phyloP scores from a whole-genome alignment of 2,329 filamentous ascomycete genomes.

The Verticillium klebahnii region DNA sequence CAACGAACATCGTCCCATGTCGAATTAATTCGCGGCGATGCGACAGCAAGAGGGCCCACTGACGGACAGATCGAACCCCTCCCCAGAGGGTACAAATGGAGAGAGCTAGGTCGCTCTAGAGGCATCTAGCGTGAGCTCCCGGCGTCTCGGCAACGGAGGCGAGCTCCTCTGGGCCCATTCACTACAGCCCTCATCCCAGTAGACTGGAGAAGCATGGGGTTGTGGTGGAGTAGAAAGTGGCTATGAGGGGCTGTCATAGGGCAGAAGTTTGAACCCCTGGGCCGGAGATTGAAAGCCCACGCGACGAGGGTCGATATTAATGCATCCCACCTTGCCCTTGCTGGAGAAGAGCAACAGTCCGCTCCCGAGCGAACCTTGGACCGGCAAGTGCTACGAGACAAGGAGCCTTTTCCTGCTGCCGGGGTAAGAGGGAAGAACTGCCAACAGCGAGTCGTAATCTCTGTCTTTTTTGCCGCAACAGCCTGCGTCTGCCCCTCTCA shows the following conservation, averaged over 20 bases:
- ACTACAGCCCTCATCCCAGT: background rate
- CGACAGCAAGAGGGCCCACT: background rate
- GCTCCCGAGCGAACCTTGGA: background rate
- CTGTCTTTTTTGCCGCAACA: background rate
- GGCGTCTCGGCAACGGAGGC: background rate
- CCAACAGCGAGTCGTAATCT: background rate
- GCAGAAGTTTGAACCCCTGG: background rate
- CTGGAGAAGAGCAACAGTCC: background rate
- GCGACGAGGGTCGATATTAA: background rate
- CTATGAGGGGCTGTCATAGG: background rate
- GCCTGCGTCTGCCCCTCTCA: background rate
- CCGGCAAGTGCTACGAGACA: background rate
- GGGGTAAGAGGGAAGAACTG: background rate
- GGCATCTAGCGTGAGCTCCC: background rate
- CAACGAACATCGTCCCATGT: background rate
- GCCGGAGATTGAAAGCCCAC: background rate
- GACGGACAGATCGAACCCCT: background rate
- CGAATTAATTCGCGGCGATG: background rate
- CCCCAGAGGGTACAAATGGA: background rate
- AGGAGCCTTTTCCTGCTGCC: background rate
- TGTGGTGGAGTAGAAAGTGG: background rate
- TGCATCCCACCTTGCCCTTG: background rate
- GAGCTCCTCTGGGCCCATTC: background rate
- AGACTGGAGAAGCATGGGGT: background rate
- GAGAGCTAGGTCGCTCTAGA: background rate